Conservation (phyloP, 2,329 filamentous ascomycete species). For the Helotiales sp. region DNA sequence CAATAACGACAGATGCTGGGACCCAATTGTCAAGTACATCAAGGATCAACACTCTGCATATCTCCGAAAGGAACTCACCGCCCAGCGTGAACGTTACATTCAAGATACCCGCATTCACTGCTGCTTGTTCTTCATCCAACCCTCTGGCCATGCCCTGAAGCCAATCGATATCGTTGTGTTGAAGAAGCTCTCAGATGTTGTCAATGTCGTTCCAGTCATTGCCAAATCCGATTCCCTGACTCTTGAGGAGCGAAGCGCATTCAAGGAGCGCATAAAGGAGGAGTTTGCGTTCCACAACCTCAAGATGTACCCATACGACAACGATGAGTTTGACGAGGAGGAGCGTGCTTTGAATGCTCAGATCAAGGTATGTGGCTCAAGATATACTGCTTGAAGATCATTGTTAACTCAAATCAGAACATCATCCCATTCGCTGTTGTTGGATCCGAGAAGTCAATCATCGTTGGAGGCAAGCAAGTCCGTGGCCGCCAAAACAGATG, state of each 20-base stretch:
- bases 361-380: constrained; percentile 78
- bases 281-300: constrained; percentile 99
- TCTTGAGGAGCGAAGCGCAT: constrained; percentile 90
- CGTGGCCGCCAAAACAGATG: constrained; percentile 98
- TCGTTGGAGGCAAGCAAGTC: constrained; percentile 96
- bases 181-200: constrained; percentile 99
- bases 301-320: constrained; percentile 99
- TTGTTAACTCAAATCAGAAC: constrained; percentile 64
- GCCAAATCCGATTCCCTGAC: constrained; percentile 98
- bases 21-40: constrained; percentile 99
- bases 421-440: constrained; percentile 98
- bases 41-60: constrained; percentile 99
- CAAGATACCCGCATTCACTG: constrained; percentile 99
- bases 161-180: constrained; percentile 99
- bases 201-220: constrained; percentile 98
- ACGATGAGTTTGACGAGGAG: constrained; percentile 97
- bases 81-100: constrained; percentile 98
- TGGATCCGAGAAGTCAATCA: constrained; percentile 96
- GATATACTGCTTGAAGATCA: too few species aligned
- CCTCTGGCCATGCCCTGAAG: constrained; percentile 96
- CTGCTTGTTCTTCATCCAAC: constrained; percentile 99
- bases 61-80: constrained; percentile 98
- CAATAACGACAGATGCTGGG: constrained; percentile 99
- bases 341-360: constrained; percentile 91
- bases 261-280: constrained; percentile 99